Evolutionary conservation across 495 filamentous ascomycete species (phyloP).

Genomic region (Aspergillus sparsus): DNA sequence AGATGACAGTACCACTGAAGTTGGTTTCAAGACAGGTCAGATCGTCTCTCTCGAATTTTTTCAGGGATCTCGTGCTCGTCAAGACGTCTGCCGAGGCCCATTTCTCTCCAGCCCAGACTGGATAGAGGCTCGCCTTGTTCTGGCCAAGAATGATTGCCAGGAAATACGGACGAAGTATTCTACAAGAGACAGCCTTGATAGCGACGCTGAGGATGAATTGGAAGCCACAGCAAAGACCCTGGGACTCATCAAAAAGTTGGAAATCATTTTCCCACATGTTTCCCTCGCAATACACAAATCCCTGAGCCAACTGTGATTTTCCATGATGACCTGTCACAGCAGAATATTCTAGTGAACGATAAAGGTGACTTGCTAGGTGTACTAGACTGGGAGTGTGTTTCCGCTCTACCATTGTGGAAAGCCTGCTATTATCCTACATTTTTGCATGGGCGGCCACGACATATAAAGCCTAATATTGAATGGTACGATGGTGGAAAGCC

Average conservation of each 20-base stretch:
- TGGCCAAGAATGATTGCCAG: too few relatives aligned
- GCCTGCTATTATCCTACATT: background rate
- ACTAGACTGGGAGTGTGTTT: constrained; percentile 1
- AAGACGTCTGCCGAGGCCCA: background rate
- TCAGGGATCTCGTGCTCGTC: background rate
- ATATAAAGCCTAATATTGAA: background rate
- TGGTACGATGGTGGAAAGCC: background rate
- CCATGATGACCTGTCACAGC: background rate
- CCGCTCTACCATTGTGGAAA: background rate
- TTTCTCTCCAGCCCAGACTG: background rate
- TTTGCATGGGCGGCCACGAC: background rate
- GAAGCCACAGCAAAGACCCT: background rate
- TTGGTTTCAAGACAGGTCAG: background rate
- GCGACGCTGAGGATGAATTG: background rate
- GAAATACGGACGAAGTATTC: too few relatives aligned
- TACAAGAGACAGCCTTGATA: background rate
- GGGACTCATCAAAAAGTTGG: background rate
- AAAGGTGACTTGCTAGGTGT: background rate
- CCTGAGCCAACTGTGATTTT: background rate
- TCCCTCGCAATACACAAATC: background rate
- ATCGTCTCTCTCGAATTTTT: background rate
- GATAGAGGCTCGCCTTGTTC: background rate
- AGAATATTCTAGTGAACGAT: constrained; percentile 1
- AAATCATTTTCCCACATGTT: background rate
- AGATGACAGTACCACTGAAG: background rate